Evolutionary conservation across 768 basidiomycete species (phyloP).

Genomic region (Pisolithus albus): DNA sequence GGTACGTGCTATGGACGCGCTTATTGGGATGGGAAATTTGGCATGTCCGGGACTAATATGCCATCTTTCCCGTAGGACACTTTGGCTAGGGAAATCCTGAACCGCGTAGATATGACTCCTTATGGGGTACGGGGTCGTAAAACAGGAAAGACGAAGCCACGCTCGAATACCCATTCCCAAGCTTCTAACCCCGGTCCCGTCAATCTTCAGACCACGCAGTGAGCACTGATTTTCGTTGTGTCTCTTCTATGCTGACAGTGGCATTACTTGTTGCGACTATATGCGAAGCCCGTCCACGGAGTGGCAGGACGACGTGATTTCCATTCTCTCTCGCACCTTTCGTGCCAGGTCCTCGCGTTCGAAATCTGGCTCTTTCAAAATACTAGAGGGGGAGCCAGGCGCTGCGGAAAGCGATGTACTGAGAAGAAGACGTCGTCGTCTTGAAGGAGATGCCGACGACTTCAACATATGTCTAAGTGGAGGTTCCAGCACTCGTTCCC

Average conservation of each 20-base stretch:
- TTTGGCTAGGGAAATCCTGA: slow-evolving; percentile 73
- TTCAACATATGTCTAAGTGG: slow-evolving; percentile 6
- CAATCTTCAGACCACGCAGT: slow-evolving; percentile 60
- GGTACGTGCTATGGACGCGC: slow-evolving; percentile 25
- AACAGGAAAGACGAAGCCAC: slow-evolving; percentile 29
- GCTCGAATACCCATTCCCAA: slow-evolving; percentile 16
- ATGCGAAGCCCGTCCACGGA: slow-evolving; percentile 63
- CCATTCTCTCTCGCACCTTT: slow-evolving; percentile 11
- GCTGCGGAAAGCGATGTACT: slow-evolving; percentile 19
- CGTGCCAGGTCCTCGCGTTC: background rate
- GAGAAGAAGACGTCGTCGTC: slow-evolving; percentile 46
- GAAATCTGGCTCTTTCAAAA: slow-evolving; percentile 1
- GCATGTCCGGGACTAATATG: background rate
- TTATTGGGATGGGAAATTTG: background rate
- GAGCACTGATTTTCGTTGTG: slow-evolving; percentile 19
- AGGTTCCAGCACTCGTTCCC: slow-evolving; percentile 1
- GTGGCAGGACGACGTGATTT: slow-evolving; percentile 68
- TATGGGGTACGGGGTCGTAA: slow-evolving; percentile 73
- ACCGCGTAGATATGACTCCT: slow-evolving; percentile 71
- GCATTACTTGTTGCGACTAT: background rate
- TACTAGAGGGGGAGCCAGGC: slow-evolving; percentile 7
- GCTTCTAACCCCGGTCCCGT: slow-evolving; percentile 14
- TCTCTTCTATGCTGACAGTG: background rate
- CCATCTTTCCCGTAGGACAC: slow-evolving; percentile 47
- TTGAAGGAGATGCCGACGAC: slow-evolving; percentile 22